These are phyloP conservation scores for Candida manassasensis DNA, from an alignment of 805 yeast species.

Conservation along the genomic window DNA sequence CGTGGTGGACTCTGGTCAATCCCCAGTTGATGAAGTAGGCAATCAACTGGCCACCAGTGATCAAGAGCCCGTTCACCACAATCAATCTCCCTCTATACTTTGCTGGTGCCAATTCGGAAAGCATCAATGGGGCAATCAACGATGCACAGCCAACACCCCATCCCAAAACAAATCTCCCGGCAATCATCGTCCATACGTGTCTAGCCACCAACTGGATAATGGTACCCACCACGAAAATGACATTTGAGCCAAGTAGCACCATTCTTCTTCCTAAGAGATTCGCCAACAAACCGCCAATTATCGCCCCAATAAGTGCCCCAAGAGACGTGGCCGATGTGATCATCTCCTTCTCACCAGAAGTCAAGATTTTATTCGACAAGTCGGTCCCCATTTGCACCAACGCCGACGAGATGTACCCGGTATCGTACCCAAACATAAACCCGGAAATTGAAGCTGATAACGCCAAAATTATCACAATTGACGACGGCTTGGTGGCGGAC, in stretches of 20 bases:
- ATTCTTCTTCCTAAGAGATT: constrained; percentile 83
- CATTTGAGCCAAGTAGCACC: constrained; percentile 76
- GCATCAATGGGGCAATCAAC: constrained; percentile 87
- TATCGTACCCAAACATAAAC: constrained; percentile 95
- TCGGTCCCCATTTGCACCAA: constrained; percentile 81
- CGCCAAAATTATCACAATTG: constrained; percentile 63
- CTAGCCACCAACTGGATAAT: constrained; percentile 77
- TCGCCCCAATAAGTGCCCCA: constrained; percentile 82
- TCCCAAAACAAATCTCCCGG: constrained; percentile 89
- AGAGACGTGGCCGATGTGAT: constrained; percentile 93
- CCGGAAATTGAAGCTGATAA: constrained; percentile 86
- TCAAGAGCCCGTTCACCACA: constrained; percentile 79
- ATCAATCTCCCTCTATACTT: constrained; percentile 88
- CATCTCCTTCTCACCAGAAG: constrained; percentile 79
- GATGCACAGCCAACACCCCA: constrained; percentile 97
- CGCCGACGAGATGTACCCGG: constrained; percentile 94
- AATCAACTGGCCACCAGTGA: constrained; percentile 91
- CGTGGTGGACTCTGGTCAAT: constrained; percentile 62
- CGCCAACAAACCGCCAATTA: constrained; percentile 76
- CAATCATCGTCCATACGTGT: constrained; percentile 85
- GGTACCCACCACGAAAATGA: constrained; percentile 81
- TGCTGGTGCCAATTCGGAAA: constrained; percentile 89
- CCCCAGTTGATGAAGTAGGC: constrained; percentile 96
- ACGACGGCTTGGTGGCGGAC: constrained; percentile 44
- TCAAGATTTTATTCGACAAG: constrained; percentile 50